Conservation (phyloP, 2,329 filamentous ascomycete genomes). For the Berkeleyomyces basicola region DNA sequence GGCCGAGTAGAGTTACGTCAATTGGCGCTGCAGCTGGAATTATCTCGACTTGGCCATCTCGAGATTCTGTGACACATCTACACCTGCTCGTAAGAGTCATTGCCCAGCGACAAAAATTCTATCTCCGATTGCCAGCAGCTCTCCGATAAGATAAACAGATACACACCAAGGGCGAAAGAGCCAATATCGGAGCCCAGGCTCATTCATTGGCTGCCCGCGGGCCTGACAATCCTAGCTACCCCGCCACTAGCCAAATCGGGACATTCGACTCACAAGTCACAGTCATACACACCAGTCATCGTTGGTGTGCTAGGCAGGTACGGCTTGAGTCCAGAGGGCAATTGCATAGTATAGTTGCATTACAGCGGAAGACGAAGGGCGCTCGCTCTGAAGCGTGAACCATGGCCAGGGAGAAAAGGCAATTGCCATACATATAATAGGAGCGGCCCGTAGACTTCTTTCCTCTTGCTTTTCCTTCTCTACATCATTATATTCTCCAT, state of each 20-base stretch:
- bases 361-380: conserved; percentile 10
- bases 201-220: conserved; percentile 2
- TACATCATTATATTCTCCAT: background rate
- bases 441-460: background rate
- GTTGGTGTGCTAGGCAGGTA: background rate
- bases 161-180: background rate
- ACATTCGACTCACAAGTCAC: conserved; percentile 7
- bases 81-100: background rate
- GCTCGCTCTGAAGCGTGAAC: background rate
- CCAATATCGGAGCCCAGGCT: background rate
- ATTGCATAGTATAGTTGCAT: background rate
- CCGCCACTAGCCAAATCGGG: conserved; percentile 9
- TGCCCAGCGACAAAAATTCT: background rate
- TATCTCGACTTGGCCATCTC: background rate
- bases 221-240: conserved; percentile 8
- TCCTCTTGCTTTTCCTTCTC: background rate
- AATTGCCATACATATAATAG: background rate
- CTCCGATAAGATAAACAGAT: background rate
- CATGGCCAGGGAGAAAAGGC: background rate
- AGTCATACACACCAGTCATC: conserved; percentile 10
- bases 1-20: too few species aligned
- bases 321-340: background rate
- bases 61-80: background rate
- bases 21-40: too few species aligned
- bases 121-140: background rate